Percentiles rank a stretch among this genome's conserved stretches.
These are phyloP conservation scores for Solanum appendiculatum DNA, from an alignment of 257 asterid species.

Conservation along the genomic window DNA sequence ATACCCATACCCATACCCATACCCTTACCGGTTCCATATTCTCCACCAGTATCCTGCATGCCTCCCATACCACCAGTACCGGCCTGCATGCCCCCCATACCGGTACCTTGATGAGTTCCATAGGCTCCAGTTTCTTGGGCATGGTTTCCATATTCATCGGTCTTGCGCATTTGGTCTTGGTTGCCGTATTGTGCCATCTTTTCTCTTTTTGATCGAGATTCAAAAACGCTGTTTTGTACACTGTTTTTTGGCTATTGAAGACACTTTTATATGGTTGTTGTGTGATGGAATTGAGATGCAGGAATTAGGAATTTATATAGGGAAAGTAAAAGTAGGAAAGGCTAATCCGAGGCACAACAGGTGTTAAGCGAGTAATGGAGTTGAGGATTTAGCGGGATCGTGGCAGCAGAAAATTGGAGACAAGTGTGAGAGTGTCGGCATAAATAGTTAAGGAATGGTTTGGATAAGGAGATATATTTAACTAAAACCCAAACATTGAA, in stretches of 20 bases:
- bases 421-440: neutral
- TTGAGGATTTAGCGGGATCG: neutral
- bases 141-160: slow-evolving; percentile 22
- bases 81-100: neutral
- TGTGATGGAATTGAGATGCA: neutral
- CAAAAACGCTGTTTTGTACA: neutral
- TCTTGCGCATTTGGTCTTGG: slow-evolving; percentile 9
- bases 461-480: neutral
- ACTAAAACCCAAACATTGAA: neutral
- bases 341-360: neutral
- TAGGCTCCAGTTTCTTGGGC: slow-evolving; percentile 19
- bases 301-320: neutral
- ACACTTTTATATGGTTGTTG: neutral
- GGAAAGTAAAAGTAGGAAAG: neutral
- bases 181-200: slow-evolving; percentile 2
- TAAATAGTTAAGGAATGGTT: neutral
- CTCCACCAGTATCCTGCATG: neutral
- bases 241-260: neutral
- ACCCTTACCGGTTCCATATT: neutral
- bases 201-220: neutral
- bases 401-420: neutral
- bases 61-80: neutral
- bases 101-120: neutral
- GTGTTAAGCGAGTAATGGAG: neutral
- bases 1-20: neutral